phyloP scores from a whole-genome alignment of 208 protist species.

The Leishmania tarentolae region DNA sequence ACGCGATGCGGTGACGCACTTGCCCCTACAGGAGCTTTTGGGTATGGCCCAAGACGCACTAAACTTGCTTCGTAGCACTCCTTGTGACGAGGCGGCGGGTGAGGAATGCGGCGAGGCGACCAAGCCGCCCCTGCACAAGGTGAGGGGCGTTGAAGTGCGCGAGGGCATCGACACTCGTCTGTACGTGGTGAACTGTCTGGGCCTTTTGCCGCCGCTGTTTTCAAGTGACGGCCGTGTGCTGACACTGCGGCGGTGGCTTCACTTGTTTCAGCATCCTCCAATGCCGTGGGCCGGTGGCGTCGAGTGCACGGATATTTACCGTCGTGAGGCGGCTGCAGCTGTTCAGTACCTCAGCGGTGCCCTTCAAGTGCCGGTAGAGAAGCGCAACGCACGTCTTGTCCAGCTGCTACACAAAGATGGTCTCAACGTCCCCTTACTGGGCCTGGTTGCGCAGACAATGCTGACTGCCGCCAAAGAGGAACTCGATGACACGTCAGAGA shows the following conservation, averaged over 20 bases:
- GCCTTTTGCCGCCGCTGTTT: constrained; percentile 45
- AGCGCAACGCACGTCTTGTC: constrained; percentile 38
- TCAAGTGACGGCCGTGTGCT: constrained; percentile 9
- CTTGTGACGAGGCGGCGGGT: neutral
- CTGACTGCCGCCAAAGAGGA: constrained; percentile 38
- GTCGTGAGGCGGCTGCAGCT: constrained; percentile 9
- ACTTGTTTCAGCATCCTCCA: constrained; percentile 38
- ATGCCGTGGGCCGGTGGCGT: constrained; percentile 12
- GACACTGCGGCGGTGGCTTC: constrained; percentile 47
- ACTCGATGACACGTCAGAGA: constrained; percentile 29
- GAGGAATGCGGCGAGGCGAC: neutral
- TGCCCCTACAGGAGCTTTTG: constrained; percentile 56
- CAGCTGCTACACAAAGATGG: constrained; percentile 42
- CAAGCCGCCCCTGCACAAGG: constrained; percentile 14
- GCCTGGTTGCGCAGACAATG: constrained; percentile 32
- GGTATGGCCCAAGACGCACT: constrained; percentile 41
- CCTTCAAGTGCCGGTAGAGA: constrained; percentile 27
- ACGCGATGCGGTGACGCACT: constrained; percentile 30
- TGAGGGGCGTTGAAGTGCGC: constrained; percentile 49
- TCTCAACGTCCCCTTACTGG: constrained; percentile 51
- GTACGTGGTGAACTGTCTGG: constrained; percentile 56
- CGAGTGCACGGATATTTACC: constrained; percentile 25
- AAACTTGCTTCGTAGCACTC: constrained; percentile 33
- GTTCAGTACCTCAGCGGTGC: constrained; percentile 26
- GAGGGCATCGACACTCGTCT: constrained; percentile 48